phyloP scores from a whole-genome alignment of 495 filamentous ascomycete species.

The Tuber umbilicatum region DNA sequence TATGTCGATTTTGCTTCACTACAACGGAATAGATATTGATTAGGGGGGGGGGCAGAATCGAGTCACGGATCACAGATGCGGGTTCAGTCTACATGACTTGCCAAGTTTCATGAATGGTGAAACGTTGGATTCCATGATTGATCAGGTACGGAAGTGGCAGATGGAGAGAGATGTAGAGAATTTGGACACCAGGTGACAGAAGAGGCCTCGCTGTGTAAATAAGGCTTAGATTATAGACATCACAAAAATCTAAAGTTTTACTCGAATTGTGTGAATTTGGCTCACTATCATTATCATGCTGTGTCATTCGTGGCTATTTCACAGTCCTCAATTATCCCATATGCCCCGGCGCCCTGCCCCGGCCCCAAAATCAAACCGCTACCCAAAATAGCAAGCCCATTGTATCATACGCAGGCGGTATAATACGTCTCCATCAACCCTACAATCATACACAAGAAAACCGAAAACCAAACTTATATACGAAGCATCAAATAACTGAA shows the following conservation, averaged over 20 bases:
- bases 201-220: neutral
- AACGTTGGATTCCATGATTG: slow-evolving; percentile 68
- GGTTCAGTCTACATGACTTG: slow-evolving; percentile 72
- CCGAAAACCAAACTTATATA: neutral
- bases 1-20: neutral
- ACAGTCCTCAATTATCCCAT: neutral
- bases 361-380: neutral
- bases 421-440: neutral
- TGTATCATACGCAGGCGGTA: neutral
- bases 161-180: slow-evolving; percentile 67
- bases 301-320: neutral
- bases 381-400: neutral
- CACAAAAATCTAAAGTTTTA: neutral
- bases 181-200: slow-evolving; percentile 11
- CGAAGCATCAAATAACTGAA: neutral
- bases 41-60: slow-evolving; percentile 49
- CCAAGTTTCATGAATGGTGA: slow-evolving; percentile 68
- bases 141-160: slow-evolving; percentile 74
- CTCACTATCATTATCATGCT: neutral
- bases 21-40: neutral
- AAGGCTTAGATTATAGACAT: neutral
- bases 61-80: slow-evolving; percentile 88
- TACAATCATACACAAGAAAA: neutral
- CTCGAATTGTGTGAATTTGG: neutral
- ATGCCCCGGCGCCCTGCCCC: neutral